phyloP scores from a whole-genome alignment of 106 monocot genomes.

The Platanthera guangdongensis region DNA sequence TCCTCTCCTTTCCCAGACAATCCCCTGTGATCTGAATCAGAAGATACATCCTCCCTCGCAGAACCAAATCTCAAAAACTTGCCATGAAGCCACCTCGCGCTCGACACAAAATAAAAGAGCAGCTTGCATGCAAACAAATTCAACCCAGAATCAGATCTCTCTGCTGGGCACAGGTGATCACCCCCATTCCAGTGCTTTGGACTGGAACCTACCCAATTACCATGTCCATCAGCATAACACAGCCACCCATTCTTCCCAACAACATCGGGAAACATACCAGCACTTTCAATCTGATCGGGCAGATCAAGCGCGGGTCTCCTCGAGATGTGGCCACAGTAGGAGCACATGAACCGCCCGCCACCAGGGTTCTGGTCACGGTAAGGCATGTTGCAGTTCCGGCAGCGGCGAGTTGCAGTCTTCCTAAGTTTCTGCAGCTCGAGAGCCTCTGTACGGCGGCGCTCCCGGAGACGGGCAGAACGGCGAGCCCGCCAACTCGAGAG shows the following conservation, averaged over 20 bases:
- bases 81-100: slow-evolving; percentile 11
- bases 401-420: slow-evolving; percentile 21
- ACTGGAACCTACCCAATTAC: not conserved
- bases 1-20: slow-evolving; percentile 35
- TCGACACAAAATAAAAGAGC: not conserved
- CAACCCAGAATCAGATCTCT: slow-evolving; percentile 17
- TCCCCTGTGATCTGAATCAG: slow-evolving; percentile 34
- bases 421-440: slow-evolving; percentile 60
- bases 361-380: slow-evolving; percentile 33
- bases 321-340: slow-evolving; percentile 27
- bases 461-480: slow-evolving; percentile 39
- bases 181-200: not conserved
- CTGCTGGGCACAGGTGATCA: not conserved
- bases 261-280: slow-evolving; percentile 1
- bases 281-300: slow-evolving; percentile 7
- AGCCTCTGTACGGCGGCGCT: slow-evolving; percentile 29
- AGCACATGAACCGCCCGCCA: slow-evolving; percentile 22
- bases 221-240: slow-evolving; percentile 4
- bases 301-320: slow-evolving; percentile 22
- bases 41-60: slow-evolving; percentile 28
- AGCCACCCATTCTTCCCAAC: slow-evolving; percentile 2
- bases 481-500: slow-evolving; percentile 43
- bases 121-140: not conserved
- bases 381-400: slow-evolving; percentile 27
- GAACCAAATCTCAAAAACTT: slow-evolving; percentile 18